Conservation (phyloP, 768 basidiomycete genomes). For the Exidia glandulosa region DNA sequence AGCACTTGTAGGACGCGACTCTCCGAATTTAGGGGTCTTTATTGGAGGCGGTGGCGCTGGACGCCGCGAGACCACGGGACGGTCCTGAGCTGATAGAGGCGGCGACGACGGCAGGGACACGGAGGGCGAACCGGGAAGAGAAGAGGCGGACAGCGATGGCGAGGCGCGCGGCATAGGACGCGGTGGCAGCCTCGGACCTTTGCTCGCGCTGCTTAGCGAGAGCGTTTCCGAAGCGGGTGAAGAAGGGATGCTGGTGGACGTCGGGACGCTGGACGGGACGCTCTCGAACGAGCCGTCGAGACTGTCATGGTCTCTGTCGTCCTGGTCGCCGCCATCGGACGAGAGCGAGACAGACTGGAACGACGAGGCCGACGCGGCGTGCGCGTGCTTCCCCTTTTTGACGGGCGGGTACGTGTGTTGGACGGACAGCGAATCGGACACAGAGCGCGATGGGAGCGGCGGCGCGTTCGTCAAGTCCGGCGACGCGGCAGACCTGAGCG, state of each 20-base stretch:
- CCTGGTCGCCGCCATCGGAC: conserved; percentile 36
- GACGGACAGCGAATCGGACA: conserved; percentile 36
- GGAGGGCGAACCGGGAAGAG: conserved; percentile 7
- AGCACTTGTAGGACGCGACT: background rate
- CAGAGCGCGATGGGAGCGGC: conserved; percentile 19
- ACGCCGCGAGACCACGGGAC: background rate
- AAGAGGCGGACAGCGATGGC: conserved; percentile 11
- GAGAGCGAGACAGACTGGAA: conserved; percentile 79
- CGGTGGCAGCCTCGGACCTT: conserved; percentile 1
- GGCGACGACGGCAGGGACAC: background rate
- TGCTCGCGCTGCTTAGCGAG: conserved; percentile 14
- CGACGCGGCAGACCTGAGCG: conserved; percentile 27
- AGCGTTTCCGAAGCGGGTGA: conserved; percentile 42
- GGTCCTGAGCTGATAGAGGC: background rate
- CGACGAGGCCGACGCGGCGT: conserved; percentile 65
- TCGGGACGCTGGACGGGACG: conserved; percentile 41
- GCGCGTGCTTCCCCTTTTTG: conserved; percentile 35
- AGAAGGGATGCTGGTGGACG: conserved; percentile 40
- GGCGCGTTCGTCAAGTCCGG: conserved; percentile 16
- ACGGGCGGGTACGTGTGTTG: conserved; percentile 49
- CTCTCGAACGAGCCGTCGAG: conserved; percentile 68
- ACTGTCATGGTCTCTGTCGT: conserved; percentile 41
- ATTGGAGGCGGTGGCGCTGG: background rate
- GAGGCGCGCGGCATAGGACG: conserved; percentile 4
- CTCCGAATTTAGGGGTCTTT: background rate